A percentile compares a stretch with the other conserved stretches of the same genome.
phyloP scores from a whole-genome alignment of 2,329 filamentous ascomycete species.

The Diaporthe helianthi region DNA sequence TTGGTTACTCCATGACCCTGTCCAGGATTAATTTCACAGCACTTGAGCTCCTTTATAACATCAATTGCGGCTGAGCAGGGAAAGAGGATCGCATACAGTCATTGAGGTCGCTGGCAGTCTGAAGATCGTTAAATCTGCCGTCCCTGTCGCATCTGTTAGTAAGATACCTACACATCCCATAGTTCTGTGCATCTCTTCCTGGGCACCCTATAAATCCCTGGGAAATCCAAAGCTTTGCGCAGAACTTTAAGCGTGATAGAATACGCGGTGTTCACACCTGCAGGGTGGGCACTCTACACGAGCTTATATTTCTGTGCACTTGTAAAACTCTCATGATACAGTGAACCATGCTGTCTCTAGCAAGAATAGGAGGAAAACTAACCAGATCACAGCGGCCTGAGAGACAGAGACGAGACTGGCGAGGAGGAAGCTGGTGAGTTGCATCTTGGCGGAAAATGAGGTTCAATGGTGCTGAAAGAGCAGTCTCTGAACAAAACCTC shows the following conservation, averaged over 20 bases:
- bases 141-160: background rate
- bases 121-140: slow-evolving; percentile 7
- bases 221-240: background rate
- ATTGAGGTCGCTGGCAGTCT: slow-evolving; percentile 7
- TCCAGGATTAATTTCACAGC: slow-evolving; percentile 35
- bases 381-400: slow-evolving; percentile 31
- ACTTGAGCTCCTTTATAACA: background rate
- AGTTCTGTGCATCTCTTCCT: background rate
- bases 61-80: background rate
- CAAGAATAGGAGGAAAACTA: background rate
- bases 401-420: slow-evolving; percentile 27
- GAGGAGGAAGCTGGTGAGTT: slow-evolving; percentile 24
- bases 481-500: background rate
- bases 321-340: background rate
- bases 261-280: background rate
- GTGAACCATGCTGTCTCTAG: background rate
- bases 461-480: background rate
- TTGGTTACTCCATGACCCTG: slow-evolving; percentile 72
- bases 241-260: background rate
- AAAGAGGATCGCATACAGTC: background rate
- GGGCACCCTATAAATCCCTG: background rate
- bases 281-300: too few species aligned
- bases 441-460: background rate
- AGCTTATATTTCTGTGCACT: too few species aligned
- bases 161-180: too few species aligned